Evolutionary conservation across 75 land plant genomes (phyloP), one percentile per base, ranked within the genome.

Genomic region (Pinus albicaulis): DNA sequence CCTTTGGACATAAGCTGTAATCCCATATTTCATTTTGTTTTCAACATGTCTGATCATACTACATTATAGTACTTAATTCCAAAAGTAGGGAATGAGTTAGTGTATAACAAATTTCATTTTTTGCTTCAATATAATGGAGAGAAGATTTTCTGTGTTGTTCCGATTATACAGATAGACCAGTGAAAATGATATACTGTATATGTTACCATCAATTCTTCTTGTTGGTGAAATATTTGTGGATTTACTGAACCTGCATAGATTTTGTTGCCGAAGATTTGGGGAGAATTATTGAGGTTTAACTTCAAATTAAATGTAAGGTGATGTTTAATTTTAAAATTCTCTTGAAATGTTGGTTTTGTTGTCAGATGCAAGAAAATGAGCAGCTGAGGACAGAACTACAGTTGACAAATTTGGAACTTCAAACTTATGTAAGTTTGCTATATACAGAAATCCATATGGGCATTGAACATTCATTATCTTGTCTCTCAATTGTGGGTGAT

Each of bases 361-460:
- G 12, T 53, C 65, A 81, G 82, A 79, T 81, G 74, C 64, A 81
- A 72, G 82, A 81, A 57, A 81, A 71, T 48, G 82, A 79, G 20
- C 80, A 81, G 23, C 62, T 81, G 79, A 78, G 66, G 81, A 5
- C 68, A 71, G 80, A 72, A 44, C 81, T 81, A 16, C 72, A 74
- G 58, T 72, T 59, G 55, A 59, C 82, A 63, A 80, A 78, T 55
- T 78, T 41, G 81, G 75, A 81, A 60, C 82, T 81, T 28, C 82
- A 81, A 57, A 70, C 14, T 53, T 78, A 57, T 81, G 83, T 81
- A 59, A 81, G 83, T 26, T 28, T 3, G 48, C 52, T 64, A 5
- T 25, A 26, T 11, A 36, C 19, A 31, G 23, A 20, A 41, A 31
- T 48, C 2, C 12, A 48, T 48, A 48, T 48, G 53, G 53, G 41